Conservation (phyloP, 495 filamentous ascomycete species). For the Penicillium arizonense region DNA sequence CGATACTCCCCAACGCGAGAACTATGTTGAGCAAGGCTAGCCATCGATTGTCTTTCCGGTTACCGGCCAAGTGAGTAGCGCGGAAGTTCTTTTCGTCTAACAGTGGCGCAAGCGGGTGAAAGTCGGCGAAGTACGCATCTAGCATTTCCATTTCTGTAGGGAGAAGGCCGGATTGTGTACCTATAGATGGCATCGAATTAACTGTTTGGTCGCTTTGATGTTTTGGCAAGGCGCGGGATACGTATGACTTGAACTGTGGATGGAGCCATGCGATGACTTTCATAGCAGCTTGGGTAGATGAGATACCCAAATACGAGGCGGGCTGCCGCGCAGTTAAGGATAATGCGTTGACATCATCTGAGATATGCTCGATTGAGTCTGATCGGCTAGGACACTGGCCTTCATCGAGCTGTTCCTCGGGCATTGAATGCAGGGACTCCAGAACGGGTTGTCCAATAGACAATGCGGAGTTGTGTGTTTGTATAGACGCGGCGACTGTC, state of each 20-base stretch:
- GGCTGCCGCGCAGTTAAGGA: constrained; percentile 50
- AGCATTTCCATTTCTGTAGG: constrained; percentile 41
- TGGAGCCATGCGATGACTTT: constrained; percentile 36
- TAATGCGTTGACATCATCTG: constrained; percentile 70
- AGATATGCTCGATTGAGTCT: constrained; percentile 12
- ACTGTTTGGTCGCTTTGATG: background rate
- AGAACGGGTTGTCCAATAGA: constrained; percentile 12
- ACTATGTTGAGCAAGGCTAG: constrained; percentile 71
- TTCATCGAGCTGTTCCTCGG: constrained; percentile 10
- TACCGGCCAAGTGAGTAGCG: constrained; percentile 45
- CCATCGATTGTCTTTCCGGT: constrained; percentile 62
- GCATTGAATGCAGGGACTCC: constrained; percentile 21
- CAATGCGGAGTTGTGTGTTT: constrained; percentile 7
- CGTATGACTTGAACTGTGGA: constrained; percentile 46
- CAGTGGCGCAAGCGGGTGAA: constrained; percentile 68
- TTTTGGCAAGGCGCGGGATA: background rate
- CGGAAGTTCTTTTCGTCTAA: constrained; percentile 68
- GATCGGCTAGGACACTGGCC: background rate
- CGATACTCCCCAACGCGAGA: constrained; percentile 69
- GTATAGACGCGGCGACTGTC: constrained; percentile 7
- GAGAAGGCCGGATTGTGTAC: background rate
- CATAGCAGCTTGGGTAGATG: constrained; percentile 58
- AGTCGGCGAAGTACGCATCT: constrained; percentile 67
- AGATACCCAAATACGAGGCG: constrained; percentile 67
- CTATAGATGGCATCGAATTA: background rate